A percentile compares a stretch with the other conserved stretches of the same genome.
Evolutionary conservation across 139 green algal species (phyloP).

Genomic region (Tetraselmis striata): DNA sequence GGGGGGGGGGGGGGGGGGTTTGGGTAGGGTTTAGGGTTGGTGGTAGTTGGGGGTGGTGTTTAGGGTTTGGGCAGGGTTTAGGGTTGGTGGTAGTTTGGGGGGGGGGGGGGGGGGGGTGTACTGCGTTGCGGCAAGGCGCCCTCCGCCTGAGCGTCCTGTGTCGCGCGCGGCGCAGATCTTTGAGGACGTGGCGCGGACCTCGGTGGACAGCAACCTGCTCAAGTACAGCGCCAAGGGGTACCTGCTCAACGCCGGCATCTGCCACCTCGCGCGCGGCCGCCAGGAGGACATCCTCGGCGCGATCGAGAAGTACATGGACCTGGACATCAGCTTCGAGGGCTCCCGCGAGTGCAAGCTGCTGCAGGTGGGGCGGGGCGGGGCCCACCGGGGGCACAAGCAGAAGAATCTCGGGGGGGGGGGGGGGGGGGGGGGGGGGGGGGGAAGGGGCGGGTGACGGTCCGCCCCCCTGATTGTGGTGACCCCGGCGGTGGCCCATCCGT

Average conservation of each 20-base stretch:
- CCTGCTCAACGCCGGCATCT: conserved; percentile 89
- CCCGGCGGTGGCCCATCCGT: too few species aligned
- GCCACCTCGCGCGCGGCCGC: conserved; percentile 48
- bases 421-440: too few species aligned
- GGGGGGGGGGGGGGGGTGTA: too few species aligned
- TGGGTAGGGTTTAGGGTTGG: too few species aligned
- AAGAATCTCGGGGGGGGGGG: too few species aligned
- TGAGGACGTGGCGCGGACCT: conserved; percentile 58
- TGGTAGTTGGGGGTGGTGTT: too few species aligned
- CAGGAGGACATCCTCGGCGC: conserved; percentile 8
- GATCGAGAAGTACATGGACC: conserved; percentile 71
- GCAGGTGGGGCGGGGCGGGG: conserved; percentile 12
- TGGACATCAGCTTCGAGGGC: conserved; percentile 66
- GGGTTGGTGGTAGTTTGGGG: too few species aligned
- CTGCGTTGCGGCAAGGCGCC: too few species aligned
- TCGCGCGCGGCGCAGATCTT: conserved; percentile 69
- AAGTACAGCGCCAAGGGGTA: conserved; percentile 88
- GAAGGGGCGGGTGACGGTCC: not conserved
- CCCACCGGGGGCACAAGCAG: too few species aligned
- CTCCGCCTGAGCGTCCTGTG: too few species aligned
- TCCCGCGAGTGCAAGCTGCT: conserved; percentile 61
- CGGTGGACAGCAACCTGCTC: conserved; percentile 92
- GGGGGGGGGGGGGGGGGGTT: too few species aligned
- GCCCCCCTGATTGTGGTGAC: conserved; percentile 13
- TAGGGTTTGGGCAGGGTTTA: too few species aligned